A percentile compares a stretch with the other conserved stretches of the same genome.
phyloP scores from a whole-genome alignment of 208 protist genomes.

The Leishmania tropica region DNA sequence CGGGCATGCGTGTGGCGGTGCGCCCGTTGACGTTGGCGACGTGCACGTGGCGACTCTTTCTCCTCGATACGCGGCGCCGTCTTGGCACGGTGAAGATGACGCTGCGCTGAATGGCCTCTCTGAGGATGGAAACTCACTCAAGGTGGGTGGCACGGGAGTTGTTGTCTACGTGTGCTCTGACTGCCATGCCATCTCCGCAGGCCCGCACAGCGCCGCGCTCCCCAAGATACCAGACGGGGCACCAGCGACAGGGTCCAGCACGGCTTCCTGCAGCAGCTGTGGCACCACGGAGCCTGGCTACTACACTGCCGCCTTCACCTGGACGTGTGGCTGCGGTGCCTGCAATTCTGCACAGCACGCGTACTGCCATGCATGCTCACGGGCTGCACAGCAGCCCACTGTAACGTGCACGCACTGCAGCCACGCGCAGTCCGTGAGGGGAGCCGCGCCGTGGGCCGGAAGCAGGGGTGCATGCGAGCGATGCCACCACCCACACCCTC shows the following conservation, averaged over 20 bases:
- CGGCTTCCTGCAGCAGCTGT: slow-evolving; percentile 6
- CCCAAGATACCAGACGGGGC: neutral
- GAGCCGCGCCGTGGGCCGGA: neutral
- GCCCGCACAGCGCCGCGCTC: neutral
- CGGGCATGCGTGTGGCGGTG: neutral
- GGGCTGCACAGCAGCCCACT: slow-evolving; percentile 2
- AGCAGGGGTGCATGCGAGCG: slow-evolving; percentile 16
- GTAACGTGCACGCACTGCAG: slow-evolving; percentile 29
- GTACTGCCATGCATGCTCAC: slow-evolving; percentile 64
- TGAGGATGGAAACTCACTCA: neutral
- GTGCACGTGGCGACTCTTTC: neutral
- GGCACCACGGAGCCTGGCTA: slow-evolving; percentile 26
- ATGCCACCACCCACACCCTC: slow-evolving; percentile 50
- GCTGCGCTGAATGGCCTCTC: neutral
- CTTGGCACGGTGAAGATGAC: no score
- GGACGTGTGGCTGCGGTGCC: slow-evolving; percentile 73
- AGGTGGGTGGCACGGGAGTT: neutral
- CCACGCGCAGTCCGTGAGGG: neutral
- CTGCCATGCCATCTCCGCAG: slow-evolving; percentile 15
- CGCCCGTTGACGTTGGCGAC: neutral
- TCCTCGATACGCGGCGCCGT: neutral
- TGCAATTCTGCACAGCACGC: slow-evolving; percentile 41
- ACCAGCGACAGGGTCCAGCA: neutral
- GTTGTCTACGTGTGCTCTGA: slow-evolving; percentile 25
- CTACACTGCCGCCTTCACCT: slow-evolving; percentile 57